phyloP scores from a whole-genome alignment of 352 stramenopile species.

The Stramenopiles sp. region DNA sequence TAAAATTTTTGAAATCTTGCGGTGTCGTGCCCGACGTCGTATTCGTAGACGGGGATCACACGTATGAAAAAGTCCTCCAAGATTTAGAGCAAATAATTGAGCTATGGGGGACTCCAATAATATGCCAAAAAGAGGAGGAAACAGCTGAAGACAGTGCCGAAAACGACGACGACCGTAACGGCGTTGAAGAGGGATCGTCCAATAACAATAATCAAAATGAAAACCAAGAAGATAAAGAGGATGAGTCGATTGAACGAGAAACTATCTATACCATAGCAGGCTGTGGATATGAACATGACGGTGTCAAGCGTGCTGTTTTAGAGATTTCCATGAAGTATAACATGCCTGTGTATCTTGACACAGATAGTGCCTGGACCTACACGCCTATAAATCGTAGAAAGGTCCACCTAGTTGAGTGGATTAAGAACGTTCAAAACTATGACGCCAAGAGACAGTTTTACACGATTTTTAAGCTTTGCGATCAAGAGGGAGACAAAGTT shows the following conservation, averaged over 20 bases:
- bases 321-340: not conserved
- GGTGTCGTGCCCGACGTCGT: conserved; percentile 19
- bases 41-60: conserved; percentile 22
- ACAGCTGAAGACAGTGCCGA: too few species aligned
- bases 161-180: not conserved
- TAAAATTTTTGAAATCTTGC: not conserved
- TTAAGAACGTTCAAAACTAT: not conserved
- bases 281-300: not conserved
- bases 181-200: too few species aligned
- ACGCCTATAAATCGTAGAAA: not conserved
- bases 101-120: not conserved
- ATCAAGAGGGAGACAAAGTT: not conserved
- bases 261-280: not conserved
- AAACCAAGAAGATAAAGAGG: too few species aligned
- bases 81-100: conserved; percentile 19
- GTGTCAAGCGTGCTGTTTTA: not conserved
- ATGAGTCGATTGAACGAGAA: too few species aligned
- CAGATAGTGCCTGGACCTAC: not conserved
- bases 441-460: not conserved
- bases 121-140: too few species aligned
- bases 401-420: not conserved
- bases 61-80: conserved; percentile 17
- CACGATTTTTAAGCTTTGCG: not conserved
- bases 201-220: too few species aligned
- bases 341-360: not conserved